These are phyloP conservation scores for Vaccinium corymbosum DNA, from an alignment of 148 eudicot genomes.

Conservation along the genomic window DNA sequence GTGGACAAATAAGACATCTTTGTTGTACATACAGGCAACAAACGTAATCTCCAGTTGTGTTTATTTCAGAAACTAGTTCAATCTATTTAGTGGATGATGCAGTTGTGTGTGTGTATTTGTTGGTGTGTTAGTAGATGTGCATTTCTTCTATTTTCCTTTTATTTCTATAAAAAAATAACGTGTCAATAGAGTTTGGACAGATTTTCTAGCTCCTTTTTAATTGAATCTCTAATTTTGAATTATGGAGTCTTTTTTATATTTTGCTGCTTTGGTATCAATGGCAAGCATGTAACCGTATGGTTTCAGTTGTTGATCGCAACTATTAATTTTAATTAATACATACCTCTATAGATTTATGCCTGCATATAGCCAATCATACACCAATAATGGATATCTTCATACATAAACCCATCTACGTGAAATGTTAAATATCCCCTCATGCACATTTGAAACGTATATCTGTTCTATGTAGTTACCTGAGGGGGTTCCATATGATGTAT, in stretches of 20 bases:
- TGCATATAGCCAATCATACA: background rate
- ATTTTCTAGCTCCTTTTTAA: background rate
- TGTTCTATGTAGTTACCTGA: background rate
- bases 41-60: background rate
- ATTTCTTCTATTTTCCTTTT: background rate
- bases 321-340: background rate
- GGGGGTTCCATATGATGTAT: background rate
- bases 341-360: background rate
- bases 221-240: background rate
- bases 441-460: background rate
- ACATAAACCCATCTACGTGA: background rate
- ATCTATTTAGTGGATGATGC: background rate
- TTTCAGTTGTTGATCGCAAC: background rate
- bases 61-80: background rate
- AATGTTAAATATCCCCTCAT: background rate
- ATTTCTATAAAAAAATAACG: background rate
- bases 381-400: background rate
- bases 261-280: background rate
- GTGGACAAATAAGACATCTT: no score
- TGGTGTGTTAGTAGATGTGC: background rate
- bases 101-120: background rate
- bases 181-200: background rate
- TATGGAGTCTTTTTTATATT: background rate
- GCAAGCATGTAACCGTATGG: no score
- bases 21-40: background rate